phyloP scores from a whole-genome alignment of 1,284 basidiomycete species.

The Exobasidium cylindrosporum region DNA sequence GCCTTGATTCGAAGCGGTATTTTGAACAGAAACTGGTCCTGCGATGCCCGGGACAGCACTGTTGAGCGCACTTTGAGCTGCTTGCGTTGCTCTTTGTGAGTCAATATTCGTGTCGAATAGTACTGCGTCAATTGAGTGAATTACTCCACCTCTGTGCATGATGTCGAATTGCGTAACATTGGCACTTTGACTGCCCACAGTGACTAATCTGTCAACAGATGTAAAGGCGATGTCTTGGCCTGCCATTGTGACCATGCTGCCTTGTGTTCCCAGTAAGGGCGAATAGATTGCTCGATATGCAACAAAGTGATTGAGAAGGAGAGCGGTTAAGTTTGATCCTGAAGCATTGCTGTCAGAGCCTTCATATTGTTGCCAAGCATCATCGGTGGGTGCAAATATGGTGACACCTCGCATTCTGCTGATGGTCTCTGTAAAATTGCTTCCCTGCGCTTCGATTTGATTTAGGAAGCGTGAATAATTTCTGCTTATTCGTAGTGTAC shows the following conservation, averaged over 20 bases:
- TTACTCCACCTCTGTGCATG: conserved; percentile 33
- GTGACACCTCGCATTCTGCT: conserved; percentile 35
- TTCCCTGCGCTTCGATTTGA: conserved; percentile 13
- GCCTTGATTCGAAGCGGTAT: conserved; percentile 33
- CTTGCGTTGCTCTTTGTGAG: conserved; percentile 29
- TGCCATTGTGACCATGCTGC: conserved; percentile 28
- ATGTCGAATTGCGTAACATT: conserved; percentile 39
- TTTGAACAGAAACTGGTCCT: conserved; percentile 29
- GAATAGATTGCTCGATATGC: conserved; percentile 34
- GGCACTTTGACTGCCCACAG: conserved; percentile 32
- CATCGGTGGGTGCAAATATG: conserved; percentile 37
- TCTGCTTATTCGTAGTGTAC: conserved; percentile 27
- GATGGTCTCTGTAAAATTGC: conserved; percentile 20
- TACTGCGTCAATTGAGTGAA: conserved; percentile 38
- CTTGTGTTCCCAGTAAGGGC: conserved; percentile 33
- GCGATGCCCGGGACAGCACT: conserved; percentile 19
- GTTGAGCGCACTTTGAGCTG: conserved; percentile 26
- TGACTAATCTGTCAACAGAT: conserved; percentile 19
- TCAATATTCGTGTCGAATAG: conserved; percentile 30
- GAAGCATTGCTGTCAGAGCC: conserved; percentile 21
- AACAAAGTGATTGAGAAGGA: conserved; percentile 37
- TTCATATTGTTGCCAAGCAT: conserved; percentile 24
- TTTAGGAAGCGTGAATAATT: conserved; percentile 20
- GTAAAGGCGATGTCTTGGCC: conserved; percentile 29
- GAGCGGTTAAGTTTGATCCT: conserved; percentile 18